Percentiles rank a stretch among this genome's conserved stretches.
phyloP scores from a whole-genome alignment of 495 filamentous ascomycete species.

The Glarea lozoyensis region DNA sequence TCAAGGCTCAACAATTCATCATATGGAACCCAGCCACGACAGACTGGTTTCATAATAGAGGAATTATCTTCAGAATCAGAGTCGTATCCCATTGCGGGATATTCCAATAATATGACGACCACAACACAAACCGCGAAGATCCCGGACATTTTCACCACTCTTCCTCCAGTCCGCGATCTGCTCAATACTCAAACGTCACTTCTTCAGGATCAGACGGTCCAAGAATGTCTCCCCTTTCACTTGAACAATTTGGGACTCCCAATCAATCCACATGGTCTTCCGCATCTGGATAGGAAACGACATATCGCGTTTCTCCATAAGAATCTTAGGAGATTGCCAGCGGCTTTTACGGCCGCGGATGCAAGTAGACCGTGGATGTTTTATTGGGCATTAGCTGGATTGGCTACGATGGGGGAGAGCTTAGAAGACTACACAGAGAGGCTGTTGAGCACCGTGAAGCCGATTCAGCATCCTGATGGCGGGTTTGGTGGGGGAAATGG shows the following conservation, averaged over 20 bases:
- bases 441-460: slow-evolving; percentile 58
- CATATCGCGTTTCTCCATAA: slow-evolving; percentile 72
- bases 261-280: slow-evolving; percentile 63
- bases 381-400: slow-evolving; percentile 77
- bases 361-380: slow-evolving; percentile 84
- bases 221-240: slow-evolving; percentile 63
- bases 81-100: no score
- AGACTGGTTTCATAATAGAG: slow-evolving; percentile 11
- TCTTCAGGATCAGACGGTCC: slow-evolving; percentile 57
- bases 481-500: slow-evolving; percentile 94
- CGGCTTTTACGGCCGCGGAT: slow-evolving; percentile 59
- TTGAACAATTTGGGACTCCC: slow-evolving; percentile 23
- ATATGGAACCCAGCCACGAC: not conserved
- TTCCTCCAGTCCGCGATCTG: slow-evolving; percentile 55
- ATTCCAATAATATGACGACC: slow-evolving; percentile 16
- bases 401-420: slow-evolving; percentile 69
- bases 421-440: slow-evolving; percentile 57
- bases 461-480: slow-evolving; percentile 74
- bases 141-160: slow-evolving; percentile 55
- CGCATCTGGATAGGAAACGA: slow-evolving; percentile 54
- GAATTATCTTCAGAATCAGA: slow-evolving; percentile 1
- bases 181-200: slow-evolving; percentile 59
- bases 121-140: slow-evolving; percentile 34
- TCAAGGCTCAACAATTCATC: not conserved
- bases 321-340: slow-evolving; percentile 54